phyloP scores from a whole-genome alignment of 192 early-diverging fungal genomes.

The Backusella tarrabulga region DNA sequence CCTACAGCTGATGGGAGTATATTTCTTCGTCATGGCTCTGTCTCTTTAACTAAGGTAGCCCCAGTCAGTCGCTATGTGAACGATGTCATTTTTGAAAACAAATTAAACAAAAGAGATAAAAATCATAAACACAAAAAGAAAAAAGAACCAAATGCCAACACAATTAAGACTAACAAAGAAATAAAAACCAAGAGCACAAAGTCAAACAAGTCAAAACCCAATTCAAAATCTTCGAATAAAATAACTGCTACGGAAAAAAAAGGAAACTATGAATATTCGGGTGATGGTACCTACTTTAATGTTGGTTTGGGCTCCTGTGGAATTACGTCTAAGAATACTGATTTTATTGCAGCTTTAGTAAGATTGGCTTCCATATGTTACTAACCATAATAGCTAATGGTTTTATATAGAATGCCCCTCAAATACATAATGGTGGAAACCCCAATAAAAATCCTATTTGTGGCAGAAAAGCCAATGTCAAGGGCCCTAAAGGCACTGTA shows the following conservation, averaged over 20 bases:
- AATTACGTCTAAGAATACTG: constrained; percentile 36
- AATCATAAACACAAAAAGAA: background rate
- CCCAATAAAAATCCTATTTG: constrained; percentile 46
- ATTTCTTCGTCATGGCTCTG: background rate
- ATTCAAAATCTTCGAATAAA: background rate
- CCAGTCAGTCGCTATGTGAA: background rate
- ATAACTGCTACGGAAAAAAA: background rate
- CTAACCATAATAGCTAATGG: background rate
- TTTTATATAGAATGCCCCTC: constrained; percentile 41
- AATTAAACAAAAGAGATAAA: background rate
- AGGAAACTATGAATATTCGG: constrained; percentile 17
- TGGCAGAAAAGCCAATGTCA: constrained; percentile 47
- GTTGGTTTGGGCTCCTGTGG: constrained; percentile 53
- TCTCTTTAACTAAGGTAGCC: background rate
- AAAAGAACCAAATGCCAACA: background rate
- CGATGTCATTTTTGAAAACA: background rate
- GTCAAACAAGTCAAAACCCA: background rate
- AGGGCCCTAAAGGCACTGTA: constrained; percentile 44
- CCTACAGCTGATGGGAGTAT: background rate
- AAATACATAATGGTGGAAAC: constrained; percentile 48
- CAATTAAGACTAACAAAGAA: background rate
- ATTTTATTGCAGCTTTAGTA: constrained; percentile 50
- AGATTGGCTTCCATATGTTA: background rate
- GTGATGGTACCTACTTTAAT: constrained; percentile 54
- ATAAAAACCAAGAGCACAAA: background rate